Percentiles rank a stretch among this genome's conserved stretches.
Evolutionary conservation across 257 asterid species (phyloP).

Genomic region (Leonotis leonurus): DNA sequence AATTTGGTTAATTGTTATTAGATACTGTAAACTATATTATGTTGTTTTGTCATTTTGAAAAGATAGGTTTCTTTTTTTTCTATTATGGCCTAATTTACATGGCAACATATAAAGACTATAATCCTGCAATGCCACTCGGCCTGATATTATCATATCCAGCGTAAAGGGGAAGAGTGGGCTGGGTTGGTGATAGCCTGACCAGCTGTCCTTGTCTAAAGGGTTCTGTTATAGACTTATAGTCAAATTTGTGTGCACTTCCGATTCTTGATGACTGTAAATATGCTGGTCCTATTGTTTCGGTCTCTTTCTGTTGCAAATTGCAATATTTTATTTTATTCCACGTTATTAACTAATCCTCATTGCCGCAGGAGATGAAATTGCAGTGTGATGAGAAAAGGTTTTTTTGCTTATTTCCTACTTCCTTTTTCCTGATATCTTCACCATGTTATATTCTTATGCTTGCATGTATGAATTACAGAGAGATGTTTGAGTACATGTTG

Average conservation of each 20-base stretch:
- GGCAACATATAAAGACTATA: no score
- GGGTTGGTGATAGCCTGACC: neutral
- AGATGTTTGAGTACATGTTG: slow-evolving; percentile 70
- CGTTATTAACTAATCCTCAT: slow-evolving; percentile 16
- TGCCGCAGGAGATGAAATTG: slow-evolving; percentile 91
- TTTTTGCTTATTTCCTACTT: slow-evolving; percentile 11
- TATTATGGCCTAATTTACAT: no score
- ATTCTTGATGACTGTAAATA: slow-evolving; percentile 4
- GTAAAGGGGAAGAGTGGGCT: neutral
- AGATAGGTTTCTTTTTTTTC: neutral
- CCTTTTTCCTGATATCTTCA: slow-evolving; percentile 7
- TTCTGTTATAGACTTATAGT: slow-evolving; percentile 3
- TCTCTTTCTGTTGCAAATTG: neutral
- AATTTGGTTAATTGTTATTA: neutral
- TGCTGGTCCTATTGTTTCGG: neutral
- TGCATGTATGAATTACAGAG: slow-evolving; percentile 39
- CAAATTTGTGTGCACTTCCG: neutral
- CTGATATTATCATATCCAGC: neutral
- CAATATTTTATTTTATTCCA: slow-evolving; percentile 5
- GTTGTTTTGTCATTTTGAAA: neutral
- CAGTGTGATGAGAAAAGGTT: slow-evolving; percentile 89
- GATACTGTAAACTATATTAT: neutral
- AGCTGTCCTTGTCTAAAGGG: neutral
- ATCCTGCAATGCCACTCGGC: neutral
- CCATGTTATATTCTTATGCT: slow-evolving; percentile 8